These are phyloP conservation scores for Taphrina wiesneri DNA, from an alignment of 1,139 yeast species.

Conservation along the genomic window DNA sequence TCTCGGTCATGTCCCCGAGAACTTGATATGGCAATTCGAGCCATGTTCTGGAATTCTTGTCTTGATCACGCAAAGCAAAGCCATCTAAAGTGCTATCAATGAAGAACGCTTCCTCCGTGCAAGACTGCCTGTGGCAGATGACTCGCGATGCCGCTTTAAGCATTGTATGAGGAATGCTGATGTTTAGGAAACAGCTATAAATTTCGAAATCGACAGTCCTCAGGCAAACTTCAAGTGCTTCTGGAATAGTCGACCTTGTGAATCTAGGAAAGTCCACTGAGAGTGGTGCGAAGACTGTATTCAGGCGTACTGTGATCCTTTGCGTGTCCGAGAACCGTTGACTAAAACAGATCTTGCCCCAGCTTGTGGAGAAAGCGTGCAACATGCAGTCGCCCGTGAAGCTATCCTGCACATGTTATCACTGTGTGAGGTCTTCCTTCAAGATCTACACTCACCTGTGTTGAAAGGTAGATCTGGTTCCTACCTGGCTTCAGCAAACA, in stretches of 20 bases:
- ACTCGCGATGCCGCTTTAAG: not conserved
- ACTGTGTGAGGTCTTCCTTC: not conserved
- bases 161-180: not conserved
- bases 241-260: not conserved
- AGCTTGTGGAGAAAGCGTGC: not conserved
- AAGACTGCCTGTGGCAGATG: not conserved
- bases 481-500: not conserved
- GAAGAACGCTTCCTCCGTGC: not conserved
- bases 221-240: not conserved
- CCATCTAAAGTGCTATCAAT: not conserved
- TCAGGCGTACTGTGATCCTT: not conserved
- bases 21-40: not conserved
- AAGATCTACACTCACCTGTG: not conserved
- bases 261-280: not conserved
- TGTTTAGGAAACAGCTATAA: not conserved
- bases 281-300: not conserved
- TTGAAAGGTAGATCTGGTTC: not conserved
- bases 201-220: not conserved
- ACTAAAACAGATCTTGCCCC: not conserved
- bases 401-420: not conserved
- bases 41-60: constrained; percentile 47
- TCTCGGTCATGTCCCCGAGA: not conserved
- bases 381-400: not conserved
- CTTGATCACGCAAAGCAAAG: constrained; percentile 43
- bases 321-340: not conserved